These are phyloP conservation scores for Kwoniella botswanensis DNA, from an alignment of 768 basidiomycete species.

Conservation along the genomic window DNA sequence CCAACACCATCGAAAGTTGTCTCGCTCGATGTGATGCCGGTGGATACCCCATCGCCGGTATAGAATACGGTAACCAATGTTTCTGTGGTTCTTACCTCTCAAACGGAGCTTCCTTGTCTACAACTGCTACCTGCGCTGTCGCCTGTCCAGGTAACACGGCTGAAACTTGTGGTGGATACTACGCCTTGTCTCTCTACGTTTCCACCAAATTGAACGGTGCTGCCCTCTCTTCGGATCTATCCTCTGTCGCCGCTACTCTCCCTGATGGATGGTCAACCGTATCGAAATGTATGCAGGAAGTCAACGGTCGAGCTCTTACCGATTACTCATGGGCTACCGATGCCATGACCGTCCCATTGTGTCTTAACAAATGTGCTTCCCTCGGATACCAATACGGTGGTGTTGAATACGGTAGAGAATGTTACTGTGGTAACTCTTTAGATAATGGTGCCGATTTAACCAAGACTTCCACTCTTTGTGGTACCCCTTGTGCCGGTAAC, in stretches of 20 bases:
- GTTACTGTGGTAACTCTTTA: slow-evolving; percentile 41
- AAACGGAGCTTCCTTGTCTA: slow-evolving; percentile 59
- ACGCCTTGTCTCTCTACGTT: slow-evolving; percentile 26
- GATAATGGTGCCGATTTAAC: slow-evolving; percentile 39
- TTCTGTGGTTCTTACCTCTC: slow-evolving; percentile 64
- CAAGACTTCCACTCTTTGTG: slow-evolving; percentile 18
- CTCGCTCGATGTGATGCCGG: slow-evolving; percentile 23
- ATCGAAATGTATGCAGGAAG: slow-evolving; percentile 37
- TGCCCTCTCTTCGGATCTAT: slow-evolving; percentile 20
- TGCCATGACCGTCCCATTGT: slow-evolving; percentile 35
- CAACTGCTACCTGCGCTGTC: slow-evolving; percentile 25
- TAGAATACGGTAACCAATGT: slow-evolving; percentile 56
- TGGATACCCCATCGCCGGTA: slow-evolving; percentile 31
- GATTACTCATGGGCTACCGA: slow-evolving; percentile 29
- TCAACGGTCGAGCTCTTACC: slow-evolving; percentile 41
- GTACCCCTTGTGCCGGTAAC: slow-evolving; percentile 36
- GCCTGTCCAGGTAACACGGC: slow-evolving; percentile 31
- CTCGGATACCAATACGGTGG: slow-evolving; percentile 36
- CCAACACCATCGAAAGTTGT: slow-evolving; percentile 28
- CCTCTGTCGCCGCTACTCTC: slow-evolving; percentile 26
- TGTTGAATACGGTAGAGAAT: slow-evolving; percentile 36
- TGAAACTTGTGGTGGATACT: slow-evolving; percentile 31
- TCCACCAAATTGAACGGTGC: slow-evolving; percentile 31
- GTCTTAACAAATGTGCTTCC: slow-evolving; percentile 35
- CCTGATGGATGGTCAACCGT: slow-evolving; percentile 31